phyloP scores from a whole-genome alignment of 176 grass and related monocot genomes.

The Paspalum notatum region DNA sequence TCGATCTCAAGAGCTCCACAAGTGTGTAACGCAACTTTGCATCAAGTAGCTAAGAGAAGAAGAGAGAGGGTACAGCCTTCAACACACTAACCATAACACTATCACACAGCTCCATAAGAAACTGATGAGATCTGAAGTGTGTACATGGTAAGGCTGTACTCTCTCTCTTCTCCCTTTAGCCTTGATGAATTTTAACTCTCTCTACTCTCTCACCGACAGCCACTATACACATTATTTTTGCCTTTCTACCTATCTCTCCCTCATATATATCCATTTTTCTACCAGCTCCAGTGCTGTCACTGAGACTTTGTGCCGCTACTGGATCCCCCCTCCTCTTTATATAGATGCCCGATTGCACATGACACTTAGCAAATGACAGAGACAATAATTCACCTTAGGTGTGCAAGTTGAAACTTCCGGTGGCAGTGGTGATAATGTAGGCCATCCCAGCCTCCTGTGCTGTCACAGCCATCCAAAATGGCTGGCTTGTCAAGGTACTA shows the following conservation, averaged over 20 bases:
- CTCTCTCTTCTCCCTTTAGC: slow-evolving; percentile 60
- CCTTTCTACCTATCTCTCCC: neutral
- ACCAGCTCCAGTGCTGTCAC: neutral
- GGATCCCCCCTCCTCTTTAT: slow-evolving; percentile 16
- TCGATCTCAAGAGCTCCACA: neutral
- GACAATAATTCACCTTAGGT: slow-evolving; percentile 48
- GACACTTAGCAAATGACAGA: slow-evolving; percentile 38
- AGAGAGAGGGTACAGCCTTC: slow-evolving; percentile 62
- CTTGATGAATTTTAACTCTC: slow-evolving; percentile 23
- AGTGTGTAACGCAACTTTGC: slow-evolving; percentile 6
- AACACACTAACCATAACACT: neutral
- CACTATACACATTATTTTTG: neutral
- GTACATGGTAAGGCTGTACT: slow-evolving; percentile 44
- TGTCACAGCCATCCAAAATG: slow-evolving; percentile 41
- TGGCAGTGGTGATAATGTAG: slow-evolving; percentile 31
- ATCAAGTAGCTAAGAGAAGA: slow-evolving; percentile 55
- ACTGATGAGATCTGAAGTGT: neutral
- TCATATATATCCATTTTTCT: neutral
- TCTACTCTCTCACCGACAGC: neutral
- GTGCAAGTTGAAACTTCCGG: slow-evolving; percentile 32
- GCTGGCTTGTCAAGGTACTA: slow-evolving; percentile 31
- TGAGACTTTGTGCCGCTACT: slow-evolving; percentile 10
- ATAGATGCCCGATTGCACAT: slow-evolving; percentile 36
- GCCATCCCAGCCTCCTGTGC: slow-evolving; percentile 36
- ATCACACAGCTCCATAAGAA: neutral